phyloP scores from a whole-genome alignment of 2,329 filamentous ascomycete species.

The Fusarium nygamai region DNA sequence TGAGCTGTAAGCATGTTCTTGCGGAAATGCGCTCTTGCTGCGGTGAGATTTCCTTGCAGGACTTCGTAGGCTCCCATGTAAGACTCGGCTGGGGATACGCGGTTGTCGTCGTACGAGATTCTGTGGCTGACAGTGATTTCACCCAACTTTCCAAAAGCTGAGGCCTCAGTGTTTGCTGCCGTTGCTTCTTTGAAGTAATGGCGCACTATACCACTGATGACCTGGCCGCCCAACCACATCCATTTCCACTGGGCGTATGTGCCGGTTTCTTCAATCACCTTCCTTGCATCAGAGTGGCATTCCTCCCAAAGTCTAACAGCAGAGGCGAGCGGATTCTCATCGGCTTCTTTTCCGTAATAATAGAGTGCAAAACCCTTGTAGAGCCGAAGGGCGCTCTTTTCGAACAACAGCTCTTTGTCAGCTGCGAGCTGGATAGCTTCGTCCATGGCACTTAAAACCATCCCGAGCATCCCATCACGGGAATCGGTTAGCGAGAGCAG shows the following conservation, averaged over 20 bases:
- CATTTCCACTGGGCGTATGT: neutral
- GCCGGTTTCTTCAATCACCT: neutral
- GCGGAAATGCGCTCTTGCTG: neutral
- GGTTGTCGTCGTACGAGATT: neutral
- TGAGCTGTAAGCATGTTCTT: neutral
- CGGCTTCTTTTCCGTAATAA: neutral
- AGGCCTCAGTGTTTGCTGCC: no score
- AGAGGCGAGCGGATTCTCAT: neutral
- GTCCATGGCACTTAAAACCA: neutral
- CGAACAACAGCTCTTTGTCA: neutral
- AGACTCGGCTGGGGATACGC: neutral
- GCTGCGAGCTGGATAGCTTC: neutral
- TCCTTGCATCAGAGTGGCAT: neutral
- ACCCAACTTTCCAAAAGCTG: neutral
- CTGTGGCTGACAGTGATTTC: neutral
- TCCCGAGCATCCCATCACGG: neutral
- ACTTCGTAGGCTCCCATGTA: neutral
- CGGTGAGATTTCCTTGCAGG: neutral
- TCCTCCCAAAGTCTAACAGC: neutral
- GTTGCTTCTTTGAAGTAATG: neutral
- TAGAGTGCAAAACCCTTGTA: neutral
- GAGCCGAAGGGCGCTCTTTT: neutral
- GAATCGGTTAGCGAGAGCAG: neutral
- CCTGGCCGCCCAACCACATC: neutral
- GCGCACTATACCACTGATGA: neutral